phyloP scores from a whole-genome alignment of 2,329 filamentous ascomycete species.

The Blastomyces emzantsi region DNA sequence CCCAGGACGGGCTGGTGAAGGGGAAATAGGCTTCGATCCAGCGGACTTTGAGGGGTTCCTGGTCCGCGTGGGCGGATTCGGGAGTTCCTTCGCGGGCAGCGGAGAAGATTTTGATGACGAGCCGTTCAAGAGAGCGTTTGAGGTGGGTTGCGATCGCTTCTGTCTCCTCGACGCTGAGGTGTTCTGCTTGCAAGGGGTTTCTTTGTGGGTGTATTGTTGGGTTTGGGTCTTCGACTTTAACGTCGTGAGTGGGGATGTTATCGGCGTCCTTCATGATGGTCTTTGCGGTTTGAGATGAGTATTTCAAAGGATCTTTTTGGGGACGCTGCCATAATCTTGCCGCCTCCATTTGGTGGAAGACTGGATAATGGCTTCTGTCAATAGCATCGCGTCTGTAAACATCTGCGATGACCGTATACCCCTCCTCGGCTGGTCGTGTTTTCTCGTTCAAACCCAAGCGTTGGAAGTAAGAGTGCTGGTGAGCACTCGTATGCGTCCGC shows the following conservation, averaged over 20 bases:
- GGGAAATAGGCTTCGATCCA: conserved; percentile 99
- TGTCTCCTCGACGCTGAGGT: conserved; percentile 66
- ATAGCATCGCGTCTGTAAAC: conserved; percentile 94
- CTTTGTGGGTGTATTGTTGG: conserved; percentile 65
- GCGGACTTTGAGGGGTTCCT: conserved; percentile 71
- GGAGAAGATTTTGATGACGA: conserved; percentile 83
- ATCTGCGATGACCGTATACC: conserved; percentile 86
- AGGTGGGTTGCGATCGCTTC: conserved; percentile 77
- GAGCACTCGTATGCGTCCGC: conserved; percentile 88
- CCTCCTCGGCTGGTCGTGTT: conserved; percentile 41
- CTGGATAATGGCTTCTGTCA: conserved; percentile 88
- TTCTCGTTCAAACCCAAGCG: conserved; percentile 44
- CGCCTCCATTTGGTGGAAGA: conserved; percentile 99
- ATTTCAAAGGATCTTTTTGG: conserved; percentile 23
- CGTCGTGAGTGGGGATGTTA: conserved; percentile 60
- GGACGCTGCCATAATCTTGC: conserved; percentile 77
- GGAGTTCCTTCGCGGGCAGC: conserved; percentile 54
- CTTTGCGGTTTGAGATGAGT: conserved; percentile 41
- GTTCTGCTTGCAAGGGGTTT: conserved; percentile 69
- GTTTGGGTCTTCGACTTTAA: conserved; percentile 76
- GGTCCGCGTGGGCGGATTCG: conserved; percentile 41
- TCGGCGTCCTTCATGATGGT: conserved; percentile 62
- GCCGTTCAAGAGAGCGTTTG: conserved; percentile 78
- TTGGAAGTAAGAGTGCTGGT: conserved; percentile 76
- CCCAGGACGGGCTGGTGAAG: conserved; percentile 92